Evolutionary conservation across 2,329 filamentous ascomycete genomes (phyloP).

Genomic region (Drechslerella dactyloides): DNA sequence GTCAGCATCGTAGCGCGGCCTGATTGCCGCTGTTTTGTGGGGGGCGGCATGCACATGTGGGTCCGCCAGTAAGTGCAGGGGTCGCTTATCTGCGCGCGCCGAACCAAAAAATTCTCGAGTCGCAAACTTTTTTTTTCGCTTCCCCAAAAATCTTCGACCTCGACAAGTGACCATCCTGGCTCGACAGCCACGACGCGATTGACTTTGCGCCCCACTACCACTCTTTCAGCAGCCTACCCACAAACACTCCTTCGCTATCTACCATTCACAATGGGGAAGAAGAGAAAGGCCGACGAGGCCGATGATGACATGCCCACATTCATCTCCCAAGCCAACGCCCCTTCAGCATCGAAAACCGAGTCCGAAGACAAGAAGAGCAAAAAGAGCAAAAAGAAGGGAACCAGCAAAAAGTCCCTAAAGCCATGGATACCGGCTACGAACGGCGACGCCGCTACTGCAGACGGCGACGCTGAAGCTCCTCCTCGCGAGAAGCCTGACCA

Average conservation of each 20-base stretch:
- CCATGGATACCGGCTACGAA: slow-evolving; percentile 23
- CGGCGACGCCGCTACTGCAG: slow-evolving; percentile 8
- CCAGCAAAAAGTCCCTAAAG: slow-evolving; percentile 29
- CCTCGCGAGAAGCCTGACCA: slow-evolving; percentile 11
- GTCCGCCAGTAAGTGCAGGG: background rate
- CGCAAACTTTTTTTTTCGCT: slow-evolving; percentile 26
- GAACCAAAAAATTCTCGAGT: slow-evolving; percentile 14
- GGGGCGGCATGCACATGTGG: too few species aligned
- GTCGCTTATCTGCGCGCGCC: slow-evolving; percentile 11
- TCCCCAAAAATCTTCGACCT: slow-evolving; percentile 1
- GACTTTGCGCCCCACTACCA: too few species aligned
- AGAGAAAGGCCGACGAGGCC: slow-evolving; percentile 46
- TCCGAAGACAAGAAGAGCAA: slow-evolving; percentile 15
- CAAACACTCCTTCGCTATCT: background rate
- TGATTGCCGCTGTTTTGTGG: too few species aligned
- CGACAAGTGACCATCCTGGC: background rate
- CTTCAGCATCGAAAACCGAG: slow-evolving; percentile 9
- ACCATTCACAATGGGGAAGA: slow-evolving; percentile 39
- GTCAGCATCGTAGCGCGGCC: too few species aligned
- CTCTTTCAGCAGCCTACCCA: background rate
- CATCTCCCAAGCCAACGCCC: slow-evolving; percentile 34
- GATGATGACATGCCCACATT: slow-evolving; percentile 32
- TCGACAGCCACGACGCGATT: background rate
- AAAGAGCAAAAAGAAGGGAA: slow-evolving; percentile 34
- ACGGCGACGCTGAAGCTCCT: background rate